A percentile compares a stretch with the other conserved stretches of the same genome.
Evolutionary conservation across 805 yeast species (phyloP).

Genomic region (Cyberlindnera lachancei): DNA sequence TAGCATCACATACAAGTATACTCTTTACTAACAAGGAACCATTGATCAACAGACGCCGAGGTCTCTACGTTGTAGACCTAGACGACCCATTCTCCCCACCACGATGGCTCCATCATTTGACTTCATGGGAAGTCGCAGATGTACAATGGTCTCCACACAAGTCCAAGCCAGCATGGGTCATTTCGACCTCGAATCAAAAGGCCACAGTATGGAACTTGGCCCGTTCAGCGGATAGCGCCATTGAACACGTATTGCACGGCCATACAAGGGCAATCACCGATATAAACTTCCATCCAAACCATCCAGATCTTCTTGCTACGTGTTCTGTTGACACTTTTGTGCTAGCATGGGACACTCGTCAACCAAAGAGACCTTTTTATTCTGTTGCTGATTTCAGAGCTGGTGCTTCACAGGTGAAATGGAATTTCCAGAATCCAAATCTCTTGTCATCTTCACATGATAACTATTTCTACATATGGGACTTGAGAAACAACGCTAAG

Average conservation of each 20-base stretch:
- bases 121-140: slow-evolving; percentile 98
- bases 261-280: slow-evolving; percentile 94
- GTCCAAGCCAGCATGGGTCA: slow-evolving; percentile 81
- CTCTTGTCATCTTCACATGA: slow-evolving; percentile 85
- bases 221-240: slow-evolving; percentile 60
- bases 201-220: slow-evolving; percentile 92
- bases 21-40: too few species aligned
- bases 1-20: too few species aligned
- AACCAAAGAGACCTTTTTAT: slow-evolving; percentile 64
- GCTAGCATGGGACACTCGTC: slow-evolving; percentile 84
- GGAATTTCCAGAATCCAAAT: slow-evolving; percentile 74
- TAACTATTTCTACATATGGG: slow-evolving; percentile 79
- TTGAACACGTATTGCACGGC: slow-evolving; percentile 80
- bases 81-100: slow-evolving; percentile 96
- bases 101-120: slow-evolving; percentile 83
- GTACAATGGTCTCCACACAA: slow-evolving; percentile 97
- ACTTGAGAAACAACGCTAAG: slow-evolving; percentile 68
- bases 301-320: slow-evolving; percentile 85
- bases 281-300: slow-evolving; percentile 81
- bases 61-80: slow-evolving; percentile 82
- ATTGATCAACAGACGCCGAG: slow-evolving; percentile 40
- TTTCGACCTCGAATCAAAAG: slow-evolving; percentile 91
- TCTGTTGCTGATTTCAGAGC: slow-evolving; percentile 94
- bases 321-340: slow-evolving; percentile 89
- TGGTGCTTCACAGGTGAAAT: slow-evolving; percentile 90